Conservation (phyloP, 345 rosid species). For the Arabis hirsuta region DNA sequence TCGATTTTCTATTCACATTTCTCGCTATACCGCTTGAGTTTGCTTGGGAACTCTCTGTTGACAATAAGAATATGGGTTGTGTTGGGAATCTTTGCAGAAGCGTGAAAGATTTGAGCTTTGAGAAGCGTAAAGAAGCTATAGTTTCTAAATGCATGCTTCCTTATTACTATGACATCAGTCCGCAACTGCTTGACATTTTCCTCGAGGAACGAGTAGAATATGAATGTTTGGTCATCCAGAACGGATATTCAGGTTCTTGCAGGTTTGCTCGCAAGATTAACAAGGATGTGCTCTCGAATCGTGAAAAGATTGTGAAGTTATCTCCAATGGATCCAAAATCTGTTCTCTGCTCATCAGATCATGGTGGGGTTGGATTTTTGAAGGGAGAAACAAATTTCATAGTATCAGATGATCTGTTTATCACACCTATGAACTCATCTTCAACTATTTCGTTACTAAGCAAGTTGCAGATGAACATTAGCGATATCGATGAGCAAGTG, state of each 20-base stretch:
- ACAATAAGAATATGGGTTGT: background rate
- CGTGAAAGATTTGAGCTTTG: slow-evolving; percentile 7
- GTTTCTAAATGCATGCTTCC: slow-evolving; percentile 11
- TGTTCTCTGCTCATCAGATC: background rate
- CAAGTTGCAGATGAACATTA: slow-evolving; percentile 17
- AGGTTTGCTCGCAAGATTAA: background rate
- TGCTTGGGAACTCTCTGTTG: slow-evolving; percentile 18
- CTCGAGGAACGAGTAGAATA: background rate
- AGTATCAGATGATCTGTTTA: slow-evolving; percentile 32
- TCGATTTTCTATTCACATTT: slow-evolving; percentile 32
- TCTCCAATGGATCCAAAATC: background rate
- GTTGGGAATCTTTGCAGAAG: slow-evolving; percentile 30
- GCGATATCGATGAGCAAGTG: slow-evolving; percentile 32
- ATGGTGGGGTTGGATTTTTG: slow-evolving; percentile 2
- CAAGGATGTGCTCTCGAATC: background rate
- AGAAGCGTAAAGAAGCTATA: background rate
- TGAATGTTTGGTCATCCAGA: slow-evolving; percentile 1
- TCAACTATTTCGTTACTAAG: slow-evolving; percentile 21
- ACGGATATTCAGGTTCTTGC: too few species aligned
- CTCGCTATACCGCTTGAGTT: slow-evolving; percentile 36
- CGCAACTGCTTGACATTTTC: slow-evolving; percentile 7
- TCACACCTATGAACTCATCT: slow-evolving; percentile 36
- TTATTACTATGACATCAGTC: background rate
- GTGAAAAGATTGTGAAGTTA: slow-evolving; percentile 1
- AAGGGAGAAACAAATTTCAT: slow-evolving; percentile 26